phyloP scores from a whole-genome alignment of 1,284 basidiomycete genomes.

The Cryptococcus floricola region DNA sequence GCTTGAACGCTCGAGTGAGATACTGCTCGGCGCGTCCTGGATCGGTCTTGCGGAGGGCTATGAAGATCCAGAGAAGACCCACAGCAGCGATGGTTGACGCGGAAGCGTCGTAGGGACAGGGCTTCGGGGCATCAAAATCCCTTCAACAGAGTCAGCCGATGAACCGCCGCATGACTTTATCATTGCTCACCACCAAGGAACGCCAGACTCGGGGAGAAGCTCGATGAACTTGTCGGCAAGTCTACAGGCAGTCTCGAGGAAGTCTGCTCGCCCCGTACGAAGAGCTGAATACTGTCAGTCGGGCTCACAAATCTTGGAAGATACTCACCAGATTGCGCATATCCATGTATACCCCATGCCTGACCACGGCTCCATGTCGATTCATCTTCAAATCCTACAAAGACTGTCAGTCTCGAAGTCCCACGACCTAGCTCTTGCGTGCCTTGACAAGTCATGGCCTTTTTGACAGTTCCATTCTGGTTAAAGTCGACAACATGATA shows the following conservation, averaged over 20 bases:
- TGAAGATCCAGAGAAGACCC: constrained; percentile 34
- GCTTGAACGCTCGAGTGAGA: constrained; percentile 24
- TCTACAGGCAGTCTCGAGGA: constrained; percentile 23
- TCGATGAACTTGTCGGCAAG: constrained; percentile 35
- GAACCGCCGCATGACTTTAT: no score
- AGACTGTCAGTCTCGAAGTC: constrained; percentile 2
- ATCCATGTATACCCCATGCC: constrained; percentile 43
- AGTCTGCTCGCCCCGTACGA: constrained; percentile 36
- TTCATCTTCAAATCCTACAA: constrained; percentile 30
- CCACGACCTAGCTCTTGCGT: background rate
- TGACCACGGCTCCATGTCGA: constrained; percentile 39
- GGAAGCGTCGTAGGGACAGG: constrained; percentile 37
- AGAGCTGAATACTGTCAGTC: constrained; percentile 18
- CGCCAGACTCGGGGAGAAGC: constrained; percentile 25
- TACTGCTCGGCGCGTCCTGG: constrained; percentile 26
- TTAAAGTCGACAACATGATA: constrained; percentile 41
- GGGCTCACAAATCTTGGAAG: background rate
- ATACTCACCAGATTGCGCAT: constrained; percentile 34
- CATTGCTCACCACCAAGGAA: constrained; percentile 32
- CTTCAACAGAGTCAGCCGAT: constrained; percentile 5
- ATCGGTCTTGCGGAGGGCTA: constrained; percentile 19
- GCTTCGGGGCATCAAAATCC: constrained; percentile 40
- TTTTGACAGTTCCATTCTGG: constrained; percentile 17
- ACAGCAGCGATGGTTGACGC: constrained; percentile 32
- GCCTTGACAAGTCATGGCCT: constrained; percentile 34